Base-by-base conservation (phyloP, 2,329 filamentous ascomycete genomes). In the Sclerotinia borealis region DNA sequence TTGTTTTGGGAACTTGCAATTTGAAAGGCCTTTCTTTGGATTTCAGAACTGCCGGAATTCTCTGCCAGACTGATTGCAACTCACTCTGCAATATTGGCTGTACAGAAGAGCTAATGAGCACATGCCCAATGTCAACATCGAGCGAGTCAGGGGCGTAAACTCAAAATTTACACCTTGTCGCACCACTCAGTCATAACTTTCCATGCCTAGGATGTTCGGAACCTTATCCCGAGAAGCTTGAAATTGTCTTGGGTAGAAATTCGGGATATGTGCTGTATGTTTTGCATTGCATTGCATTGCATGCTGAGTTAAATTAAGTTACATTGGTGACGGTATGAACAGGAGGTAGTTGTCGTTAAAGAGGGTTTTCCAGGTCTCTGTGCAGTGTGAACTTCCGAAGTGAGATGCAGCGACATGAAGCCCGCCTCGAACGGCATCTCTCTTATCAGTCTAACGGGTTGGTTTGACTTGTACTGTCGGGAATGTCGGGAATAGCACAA, bases 211-310 rank as follows among this genome's bases (percentile, higher is more conserved):
- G 29, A 27, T 36, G 13, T 11, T 60, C 58, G 58, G 47, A 39
- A 60, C 25, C 19, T 22, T 29, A 25, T 39, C 29, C 58, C 47
- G 45, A 60, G 25, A 60, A 45, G 47, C 29, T 39, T 31, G 41
- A 51, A 31, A 39, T 60, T 60, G 25, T 34, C 10, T 31, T 60
- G 41, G 19, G 43, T n/a, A n/a, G n/a, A n/a, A n/a, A n/a, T n/a
- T n/a, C n/a, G n/a, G 11, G 43, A 43, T 34, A 19, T 31, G 27
- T 34, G 25, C 19, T n/a, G 27, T 43, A 50, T 56, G 52, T 43
- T 56, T 56, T 56, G 52, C 52, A 56, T 56, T 43, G 52, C 37
- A 56, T 56, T 56, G 52, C 52, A 56, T 56, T 43, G 52, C 37
- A 56, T 29, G 36, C n/a, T 55, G 51, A 27, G 19, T 36, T 51